Evolutionary conservation across 2,329 filamentous ascomycete species (phyloP).

Genomic region (Cytospora chrysosperma): DNA sequence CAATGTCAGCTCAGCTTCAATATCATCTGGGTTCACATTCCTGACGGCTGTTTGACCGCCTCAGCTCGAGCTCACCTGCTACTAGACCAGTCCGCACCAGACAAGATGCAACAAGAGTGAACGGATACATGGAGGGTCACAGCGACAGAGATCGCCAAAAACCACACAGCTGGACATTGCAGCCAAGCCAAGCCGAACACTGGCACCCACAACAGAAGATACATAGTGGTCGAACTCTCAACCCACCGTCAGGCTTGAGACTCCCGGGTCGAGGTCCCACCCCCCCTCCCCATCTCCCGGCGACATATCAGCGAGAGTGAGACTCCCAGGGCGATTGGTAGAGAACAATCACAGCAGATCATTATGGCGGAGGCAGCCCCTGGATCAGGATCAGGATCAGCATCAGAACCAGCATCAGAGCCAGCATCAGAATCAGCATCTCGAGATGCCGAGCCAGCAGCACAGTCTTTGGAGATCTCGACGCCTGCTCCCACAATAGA

Average conservation of each 20-base stretch:
- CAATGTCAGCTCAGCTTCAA: background rate
- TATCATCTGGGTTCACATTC: background rate
- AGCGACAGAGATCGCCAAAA: constrained; percentile 8
- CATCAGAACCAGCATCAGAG: too few species aligned
- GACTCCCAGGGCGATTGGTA: background rate
- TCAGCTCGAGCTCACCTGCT: background rate
- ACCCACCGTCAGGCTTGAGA: background rate
- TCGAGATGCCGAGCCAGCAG: constrained; percentile 1
- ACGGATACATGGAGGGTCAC: background rate
- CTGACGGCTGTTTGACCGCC: background rate
- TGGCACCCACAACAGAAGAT: background rate
- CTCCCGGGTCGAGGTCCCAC: too few species aligned
- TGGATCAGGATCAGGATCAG: too few species aligned
- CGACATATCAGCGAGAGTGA: background rate
- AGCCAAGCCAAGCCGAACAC: background rate
- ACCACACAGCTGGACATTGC: background rate
- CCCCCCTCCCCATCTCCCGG: background rate
- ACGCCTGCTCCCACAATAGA: background rate
- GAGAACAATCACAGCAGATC: background rate
- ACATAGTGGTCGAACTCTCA: background rate
- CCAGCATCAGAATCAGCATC: background rate
- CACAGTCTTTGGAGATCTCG: background rate
- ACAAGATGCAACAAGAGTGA: constrained; percentile 3
- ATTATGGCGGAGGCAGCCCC: background rate
- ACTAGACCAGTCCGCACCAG: constrained; percentile 1